Percentiles rank a stretch among this genome's conserved stretches.
These are phyloP conservation scores for Anisogramma anomala DNA, from an alignment of 2,329 filamentous ascomycete species.

Conservation along the genomic window DNA sequence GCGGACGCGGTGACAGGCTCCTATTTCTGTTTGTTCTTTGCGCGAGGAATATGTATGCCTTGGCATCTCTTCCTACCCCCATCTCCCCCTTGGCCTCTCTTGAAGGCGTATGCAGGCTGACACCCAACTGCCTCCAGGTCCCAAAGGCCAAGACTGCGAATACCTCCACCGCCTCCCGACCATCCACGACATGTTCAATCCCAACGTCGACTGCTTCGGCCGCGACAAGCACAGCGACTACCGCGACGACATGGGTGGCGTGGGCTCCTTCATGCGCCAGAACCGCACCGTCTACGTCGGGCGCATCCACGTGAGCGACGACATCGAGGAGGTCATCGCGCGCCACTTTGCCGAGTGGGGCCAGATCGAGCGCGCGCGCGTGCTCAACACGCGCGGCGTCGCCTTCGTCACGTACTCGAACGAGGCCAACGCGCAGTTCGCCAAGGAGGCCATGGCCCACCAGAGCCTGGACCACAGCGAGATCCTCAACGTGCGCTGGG, in stretches of 20 bases:
- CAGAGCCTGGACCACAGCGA: constrained; percentile 86
- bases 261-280: constrained; percentile 84
- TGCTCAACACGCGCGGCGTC: constrained; percentile 79
- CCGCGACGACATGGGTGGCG: constrained; percentile 94
- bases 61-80: too few species aligned
- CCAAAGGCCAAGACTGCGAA: constrained; percentile 84
- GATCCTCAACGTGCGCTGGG: constrained; percentile 92
- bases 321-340: constrained; percentile 92
- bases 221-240: constrained; percentile 90
- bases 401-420: constrained; percentile 93
- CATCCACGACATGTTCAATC: constrained; percentile 81
- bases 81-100: constrained; percentile 50
- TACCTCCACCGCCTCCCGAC: constrained; percentile 84
- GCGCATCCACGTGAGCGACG: constrained; percentile 86
- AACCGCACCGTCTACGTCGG: constrained; percentile 92
- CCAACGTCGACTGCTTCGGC: constrained; percentile 90
- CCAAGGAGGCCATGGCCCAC: constrained; percentile 91
- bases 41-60: constrained; percentile 57
- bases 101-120: constrained; percentile 20
- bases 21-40: constrained; percentile 90
- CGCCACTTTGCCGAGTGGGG: constrained; percentile 97
- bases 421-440: constrained; percentile 80
- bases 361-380: constrained; percentile 74
- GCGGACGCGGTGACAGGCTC: constrained; percentile 67
- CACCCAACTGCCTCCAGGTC: constrained; percentile 28